These are phyloP conservation scores for Colletotrichum sp. DNA, from an alignment of 2,329 filamentous ascomycete genomes.

Conservation along the genomic window DNA sequence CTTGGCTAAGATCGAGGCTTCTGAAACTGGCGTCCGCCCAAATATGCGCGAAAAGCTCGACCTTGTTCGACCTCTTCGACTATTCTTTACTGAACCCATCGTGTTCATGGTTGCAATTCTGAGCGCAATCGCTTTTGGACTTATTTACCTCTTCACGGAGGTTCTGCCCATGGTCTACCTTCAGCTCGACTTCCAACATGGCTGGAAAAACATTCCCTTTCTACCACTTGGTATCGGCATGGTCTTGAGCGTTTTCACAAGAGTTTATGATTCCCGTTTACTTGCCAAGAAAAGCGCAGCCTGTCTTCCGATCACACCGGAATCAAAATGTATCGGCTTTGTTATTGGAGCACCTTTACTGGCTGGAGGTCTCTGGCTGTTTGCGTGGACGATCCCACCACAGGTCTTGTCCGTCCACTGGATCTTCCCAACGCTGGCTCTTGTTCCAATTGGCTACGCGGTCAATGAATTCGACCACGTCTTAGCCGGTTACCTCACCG, in stretches of 20 bases:
- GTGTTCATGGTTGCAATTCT: neutral
- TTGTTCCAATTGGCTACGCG: conserved; percentile 50
- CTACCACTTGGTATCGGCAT: neutral
- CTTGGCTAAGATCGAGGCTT: neutral
- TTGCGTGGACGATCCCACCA: conserved; percentile 53
- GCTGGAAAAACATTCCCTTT: neutral
- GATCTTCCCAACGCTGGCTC: conserved; percentile 41
- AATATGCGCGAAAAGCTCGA: neutral
- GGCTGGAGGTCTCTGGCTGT: conserved; percentile 47
- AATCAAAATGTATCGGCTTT: conserved; percentile 32
- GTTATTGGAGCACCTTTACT: conserved; percentile 46
- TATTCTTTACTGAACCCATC: conserved; percentile 8
- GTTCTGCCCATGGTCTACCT: neutral
- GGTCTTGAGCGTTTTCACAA: neutral
- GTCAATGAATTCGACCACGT: conserved; percentile 45
- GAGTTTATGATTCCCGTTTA: neutral
- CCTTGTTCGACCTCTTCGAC: neutral
- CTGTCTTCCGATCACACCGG: conserved; percentile 11
- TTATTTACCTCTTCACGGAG: conserved; percentile 6
- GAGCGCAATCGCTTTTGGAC: neutral
- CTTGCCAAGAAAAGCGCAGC: neutral
- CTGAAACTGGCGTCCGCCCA: neutral
- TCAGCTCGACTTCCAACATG: neutral
- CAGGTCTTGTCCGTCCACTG: conserved; percentile 34
- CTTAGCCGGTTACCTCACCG: conserved; percentile 1